A percentile compares a stretch with the other conserved stretches of the same genome.
phyloP scores from a whole-genome alignment of 768 basidiomycete genomes.

The Phlegmacium glaucopus region DNA sequence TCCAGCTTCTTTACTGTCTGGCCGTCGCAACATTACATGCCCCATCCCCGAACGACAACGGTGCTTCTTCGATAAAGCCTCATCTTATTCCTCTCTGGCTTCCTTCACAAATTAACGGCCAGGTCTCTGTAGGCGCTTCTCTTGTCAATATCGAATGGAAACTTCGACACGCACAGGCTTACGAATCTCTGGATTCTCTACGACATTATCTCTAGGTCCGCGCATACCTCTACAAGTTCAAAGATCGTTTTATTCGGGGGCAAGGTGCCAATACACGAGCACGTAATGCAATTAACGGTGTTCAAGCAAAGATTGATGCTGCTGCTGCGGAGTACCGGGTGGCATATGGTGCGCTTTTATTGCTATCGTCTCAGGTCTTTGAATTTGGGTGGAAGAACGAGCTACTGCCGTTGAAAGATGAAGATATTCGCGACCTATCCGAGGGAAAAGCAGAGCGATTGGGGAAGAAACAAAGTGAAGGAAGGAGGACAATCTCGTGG shows the following conservation, averaged over 20 bases:
- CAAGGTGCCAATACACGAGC: constrained; percentile 23
- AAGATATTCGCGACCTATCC: constrained; percentile 18
- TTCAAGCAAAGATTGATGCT: constrained; percentile 13
- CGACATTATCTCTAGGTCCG: constrained; percentile 19
- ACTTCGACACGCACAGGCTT: constrained; percentile 20
- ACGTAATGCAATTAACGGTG: constrained; percentile 9
- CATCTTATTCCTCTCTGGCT: constrained; percentile 16
- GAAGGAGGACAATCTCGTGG: constrained; percentile 5
- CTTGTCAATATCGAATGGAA: constrained; percentile 16
- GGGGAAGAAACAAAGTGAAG: neutral
- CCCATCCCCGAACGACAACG: no score
- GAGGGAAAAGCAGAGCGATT: constrained; percentile 4
- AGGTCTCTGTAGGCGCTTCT: neutral
- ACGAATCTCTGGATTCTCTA: constrained; percentile 19
- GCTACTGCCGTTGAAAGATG: constrained; percentile 8
- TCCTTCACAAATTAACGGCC: constrained; percentile 15
- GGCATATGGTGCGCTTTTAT: constrained; percentile 12
- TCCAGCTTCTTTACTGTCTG: constrained; percentile 12
- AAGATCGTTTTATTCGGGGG: constrained; percentile 17
- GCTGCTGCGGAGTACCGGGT: constrained; percentile 14
- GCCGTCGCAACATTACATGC: neutral
- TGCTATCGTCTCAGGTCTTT: neutral
- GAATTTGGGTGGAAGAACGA: constrained; percentile 13
- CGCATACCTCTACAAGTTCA: constrained; percentile 16
- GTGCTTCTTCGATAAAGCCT: neutral